Conservation (phyloP, 306 rosid genomes). For the Myrica gale region DNA sequence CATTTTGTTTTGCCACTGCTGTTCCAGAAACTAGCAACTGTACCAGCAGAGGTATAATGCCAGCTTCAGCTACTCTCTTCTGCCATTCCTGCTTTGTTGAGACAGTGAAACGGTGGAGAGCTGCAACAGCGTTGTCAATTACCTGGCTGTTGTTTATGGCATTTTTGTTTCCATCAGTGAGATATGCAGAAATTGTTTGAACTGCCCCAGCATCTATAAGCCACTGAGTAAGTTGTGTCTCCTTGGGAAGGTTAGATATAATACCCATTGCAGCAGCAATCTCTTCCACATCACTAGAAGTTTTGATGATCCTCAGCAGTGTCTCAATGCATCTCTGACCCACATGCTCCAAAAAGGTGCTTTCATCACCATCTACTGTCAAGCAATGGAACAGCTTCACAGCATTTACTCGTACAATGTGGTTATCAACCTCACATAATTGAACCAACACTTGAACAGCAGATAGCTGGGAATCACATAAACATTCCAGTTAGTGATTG, state of each 20-base stretch:
- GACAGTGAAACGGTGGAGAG: conserved; percentile 57
- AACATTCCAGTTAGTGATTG: conserved; percentile 6
- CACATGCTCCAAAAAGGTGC: conserved; percentile 45
- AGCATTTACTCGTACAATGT: conserved; percentile 41
- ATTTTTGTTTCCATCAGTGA: conserved; percentile 37
- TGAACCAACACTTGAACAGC: conserved; percentile 60
- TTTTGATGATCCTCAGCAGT: conserved; percentile 42
- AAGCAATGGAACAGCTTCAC: conserved; percentile 47
- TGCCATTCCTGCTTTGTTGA: conserved; percentile 58
- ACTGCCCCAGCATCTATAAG: conserved; percentile 51
- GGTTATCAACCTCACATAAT: conserved; percentile 42
- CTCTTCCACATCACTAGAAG: conserved; percentile 44
- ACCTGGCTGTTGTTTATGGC: conserved; percentile 36
- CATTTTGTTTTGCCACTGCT: conserved; percentile 38
- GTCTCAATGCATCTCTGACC: conserved; percentile 43
- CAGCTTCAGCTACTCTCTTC: conserved; percentile 57
- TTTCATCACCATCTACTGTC: conserved; percentile 42
- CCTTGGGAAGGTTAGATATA: conserved; percentile 49
- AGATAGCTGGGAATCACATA: conserved; percentile 44
- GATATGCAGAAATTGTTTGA: conserved; percentile 38
- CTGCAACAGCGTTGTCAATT: conserved; percentile 51
- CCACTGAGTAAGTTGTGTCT: conserved; percentile 36
- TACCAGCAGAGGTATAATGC: conserved; percentile 53
- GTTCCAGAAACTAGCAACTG: conserved; percentile 55
- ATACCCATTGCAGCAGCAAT: conserved; percentile 50